Base-by-base conservation (phyloP, 495 filamentous ascomycete species). In the Astrocystis sublimbata region DNA sequence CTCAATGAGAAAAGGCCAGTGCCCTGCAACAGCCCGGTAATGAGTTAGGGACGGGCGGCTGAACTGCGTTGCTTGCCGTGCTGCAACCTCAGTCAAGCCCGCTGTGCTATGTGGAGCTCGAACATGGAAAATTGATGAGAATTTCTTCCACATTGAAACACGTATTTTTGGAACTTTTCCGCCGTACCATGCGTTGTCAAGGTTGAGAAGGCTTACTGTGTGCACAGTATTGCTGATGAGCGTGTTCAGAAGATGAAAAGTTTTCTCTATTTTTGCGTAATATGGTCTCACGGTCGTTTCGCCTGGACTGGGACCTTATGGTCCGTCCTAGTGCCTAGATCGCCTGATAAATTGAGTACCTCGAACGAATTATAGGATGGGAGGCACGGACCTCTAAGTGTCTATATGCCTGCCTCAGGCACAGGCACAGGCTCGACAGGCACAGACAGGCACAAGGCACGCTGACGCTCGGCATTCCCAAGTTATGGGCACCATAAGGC, bases 401-500 rank as follows among this genome's bases (percentile, higher is more conserved):
- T n/a, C n/a, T n/a, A n/a, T n/a, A n/a, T n/a, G n/a, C 4, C 24
- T 57, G 54, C 54, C 38, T 45, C 26, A 56, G 52, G 52, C 52
- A 56, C 23, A 21, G 33, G 6, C 33, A 36, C 33, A 36, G 6
- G 13, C 6, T 6, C 13, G 33, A 6, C 13, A 6, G 19, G 42
- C 42, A 46, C 17, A 23, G 42, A n/a, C n/a, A n/a, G n/a, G n/a
- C n/a, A n/a, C n/a, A n/a, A n/a, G n/a, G n/a, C n/a, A n/a, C n/a
- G n/a, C n/a, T n/a, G n/a, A n/a, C n/a, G n/a, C 49, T 33, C 49
- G 49, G 49, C 30, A 28, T 17, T n/a, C n/a, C 28, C n/a, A 47
- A 58, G 55, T 41, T 46, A 47, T 45, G 43, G 56, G 42, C 43
- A 40, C 42, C 43, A 43, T 59, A 59, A 59, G 56, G 56, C 56